Evolutionary conservation across 2,329 filamentous ascomycete genomes (phyloP), one percentile per base, ranked within the genome.

Genomic region (Fusarium beomiforme): DNA sequence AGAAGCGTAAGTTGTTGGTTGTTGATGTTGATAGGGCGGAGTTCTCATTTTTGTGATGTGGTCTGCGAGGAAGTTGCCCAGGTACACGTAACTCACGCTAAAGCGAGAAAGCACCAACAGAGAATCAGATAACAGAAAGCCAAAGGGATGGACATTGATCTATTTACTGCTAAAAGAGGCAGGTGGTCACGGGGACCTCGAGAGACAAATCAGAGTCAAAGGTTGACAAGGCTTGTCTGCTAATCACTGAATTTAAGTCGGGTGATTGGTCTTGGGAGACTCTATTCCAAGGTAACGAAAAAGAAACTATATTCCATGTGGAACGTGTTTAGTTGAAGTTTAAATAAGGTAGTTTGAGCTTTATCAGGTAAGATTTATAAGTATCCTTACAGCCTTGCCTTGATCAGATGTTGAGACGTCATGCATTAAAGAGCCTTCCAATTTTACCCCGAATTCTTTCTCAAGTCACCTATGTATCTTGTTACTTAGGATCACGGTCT

Each of bases 11-110:
- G 12, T 9, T n/a, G 5, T 3, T 5, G 21, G 17, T 12, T 16
- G 5, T 17, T 5, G 31, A 2, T 5, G 8, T 24, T 24, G 17
- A 11, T 16, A 50, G 8, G 7, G 14, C 1, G 1, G 8, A 36
- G 12, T n/a, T 24, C 5, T 13, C 21, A 6, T 2, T 3, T 51
- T 31, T 24, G n/a, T 14, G 19, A 16, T 4, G 6, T 8, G 31
- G 11, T 21, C 21, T 21, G 13, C n/a, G 31, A 37, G 24, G 47
- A 37, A 5, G 36, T 37, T 9, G 5, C 17, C 17, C 8, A 8
- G 17, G n/a, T 31, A n/a, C 13, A 44, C 23, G 37, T n/a, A 19
- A 46, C 37, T 46, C 37, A n/a, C 12, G 29, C 17, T 17, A 6
- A n/a, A 16, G 24, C 10, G 8, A 31, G 24, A 54, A 44, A 8